Evolutionary conservation across 2,329 filamentous ascomycete genomes (phyloP).

Genomic region (Sporothrix globosa): DNA sequence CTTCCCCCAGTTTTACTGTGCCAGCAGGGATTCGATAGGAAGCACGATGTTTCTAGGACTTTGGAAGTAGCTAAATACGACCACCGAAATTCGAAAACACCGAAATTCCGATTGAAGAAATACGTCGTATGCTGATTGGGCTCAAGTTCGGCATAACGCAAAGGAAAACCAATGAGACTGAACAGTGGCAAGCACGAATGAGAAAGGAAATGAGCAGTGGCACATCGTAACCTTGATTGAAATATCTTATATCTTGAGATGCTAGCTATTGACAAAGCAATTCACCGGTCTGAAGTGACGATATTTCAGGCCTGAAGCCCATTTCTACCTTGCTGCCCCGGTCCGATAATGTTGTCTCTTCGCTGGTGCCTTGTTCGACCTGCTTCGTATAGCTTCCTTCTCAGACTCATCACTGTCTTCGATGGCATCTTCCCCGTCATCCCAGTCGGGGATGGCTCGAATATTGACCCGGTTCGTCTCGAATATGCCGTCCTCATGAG

Average conservation of each 20-base stretch:
- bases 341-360: background rate
- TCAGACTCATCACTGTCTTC: constrained; percentile 20
- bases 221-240: background rate
- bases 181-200: background rate
- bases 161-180: background rate
- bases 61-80: background rate
- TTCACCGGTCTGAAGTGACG: too few species aligned
- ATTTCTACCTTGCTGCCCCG: background rate
- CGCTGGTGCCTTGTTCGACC: background rate
- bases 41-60: background rate
- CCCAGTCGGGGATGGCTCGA: constrained; percentile 17
- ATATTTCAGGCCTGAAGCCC: background rate
- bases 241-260: background rate
- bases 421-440: constrained; percentile 14
- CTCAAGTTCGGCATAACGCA: constrained; percentile 4
- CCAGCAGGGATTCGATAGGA: background rate
- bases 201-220: background rate
- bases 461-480: background rate
- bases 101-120: constrained; percentile 15
- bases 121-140: constrained; percentile 1
- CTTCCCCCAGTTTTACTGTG: background rate
- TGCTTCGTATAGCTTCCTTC: background rate
- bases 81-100: background rate
- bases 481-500: background rate
- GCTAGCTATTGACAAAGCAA: background rate